Percentiles rank a stretch among this genome's conserved stretches.
These are phyloP conservation scores for Nyctanthes arbortristis DNA, from an alignment of 257 asterid genomes.

Conservation along the genomic window DNA sequence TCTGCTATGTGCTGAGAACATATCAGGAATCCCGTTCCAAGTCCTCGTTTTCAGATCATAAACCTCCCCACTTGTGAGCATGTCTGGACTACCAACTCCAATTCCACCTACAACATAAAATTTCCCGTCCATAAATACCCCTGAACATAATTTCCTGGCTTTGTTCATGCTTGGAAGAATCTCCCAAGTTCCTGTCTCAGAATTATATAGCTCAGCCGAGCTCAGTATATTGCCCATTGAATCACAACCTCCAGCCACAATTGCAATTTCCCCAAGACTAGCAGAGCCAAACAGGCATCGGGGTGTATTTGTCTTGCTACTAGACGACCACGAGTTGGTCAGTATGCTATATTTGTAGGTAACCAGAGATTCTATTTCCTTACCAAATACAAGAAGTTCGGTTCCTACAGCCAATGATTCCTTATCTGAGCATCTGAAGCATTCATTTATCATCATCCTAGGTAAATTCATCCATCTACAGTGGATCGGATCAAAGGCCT, in stretches of 20 bases:
- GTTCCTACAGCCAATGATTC: conserved; percentile 97
- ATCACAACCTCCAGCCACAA: conserved; percentile 92
- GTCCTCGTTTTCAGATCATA: conserved; percentile 40
- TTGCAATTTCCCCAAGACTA: conserved; percentile 78
- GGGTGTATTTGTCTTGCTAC: conserved; percentile 44
- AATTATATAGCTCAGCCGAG: conserved; percentile 67
- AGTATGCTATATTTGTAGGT: conserved; percentile 74
- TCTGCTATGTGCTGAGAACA: conserved; percentile 66
- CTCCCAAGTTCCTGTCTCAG: conserved; percentile 53
- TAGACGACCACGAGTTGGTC: conserved; percentile 55
- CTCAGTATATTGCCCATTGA: conserved; percentile 31
- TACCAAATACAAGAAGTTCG: conserved; percentile 87
- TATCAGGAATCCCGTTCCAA: conserved; percentile 81
- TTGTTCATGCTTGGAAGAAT: conserved; percentile 72
- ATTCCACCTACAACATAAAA: conserved; percentile 75
- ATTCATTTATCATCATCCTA: conserved; percentile 66
- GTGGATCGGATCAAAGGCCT: conserved; percentile 56
- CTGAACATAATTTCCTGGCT: conserved; percentile 86
- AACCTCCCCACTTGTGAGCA: conserved; percentile 55
- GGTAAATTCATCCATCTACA: conserved; percentile 61
- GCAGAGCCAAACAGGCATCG: conserved; percentile 82
- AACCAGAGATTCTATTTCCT: conserved; percentile 67
- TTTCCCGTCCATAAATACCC: conserved; percentile 69
- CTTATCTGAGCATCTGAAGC: conserved; percentile 71
- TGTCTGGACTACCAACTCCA: conserved; percentile 31